phyloP scores from a whole-genome alignment of 306 rosid species.

The Hippophae rhamnoides region DNA sequence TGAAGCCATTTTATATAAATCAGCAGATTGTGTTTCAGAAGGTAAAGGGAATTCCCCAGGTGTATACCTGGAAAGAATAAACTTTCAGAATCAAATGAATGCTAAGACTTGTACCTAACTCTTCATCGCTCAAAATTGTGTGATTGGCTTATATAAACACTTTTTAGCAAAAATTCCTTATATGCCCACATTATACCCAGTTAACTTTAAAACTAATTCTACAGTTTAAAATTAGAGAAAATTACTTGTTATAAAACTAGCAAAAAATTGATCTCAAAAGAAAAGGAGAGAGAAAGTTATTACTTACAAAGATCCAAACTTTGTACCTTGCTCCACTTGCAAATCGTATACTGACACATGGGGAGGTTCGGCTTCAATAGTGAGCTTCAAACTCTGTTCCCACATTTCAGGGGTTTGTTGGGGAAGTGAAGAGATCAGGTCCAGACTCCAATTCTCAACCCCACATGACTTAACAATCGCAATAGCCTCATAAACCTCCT shows the following conservation, averaged over 20 bases:
- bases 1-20: slow-evolving; percentile 77
- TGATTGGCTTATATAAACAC: too few relatives aligned
- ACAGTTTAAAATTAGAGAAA: too few relatives aligned
- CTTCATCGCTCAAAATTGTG: not conserved
- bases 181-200: too few relatives aligned
- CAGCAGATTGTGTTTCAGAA: slow-evolving; percentile 69
- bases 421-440: slow-evolving; percentile 85
- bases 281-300: not conserved
- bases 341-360: slow-evolving; percentile 89
- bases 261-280: too few relatives aligned
- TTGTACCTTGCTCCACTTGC: slow-evolving; percentile 83
- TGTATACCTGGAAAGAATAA: slow-evolving; percentile 48
- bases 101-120: slow-evolving; percentile 4
- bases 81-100: slow-evolving; percentile 19
- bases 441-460: slow-evolving; percentile 83
- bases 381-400: slow-evolving; percentile 69
- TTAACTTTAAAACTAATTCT: too few relatives aligned
- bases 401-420: slow-evolving; percentile 71
- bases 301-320: slow-evolving; percentile 74
- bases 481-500: slow-evolving; percentile 74
- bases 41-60: slow-evolving; percentile 90
- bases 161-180: too few relatives aligned
- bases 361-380: slow-evolving; percentile 56
- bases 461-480: slow-evolving; percentile 55
- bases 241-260: too few relatives aligned